Base-by-base conservation (phyloP, 805 yeast species). In the Lipomyces anomalus region DNA sequence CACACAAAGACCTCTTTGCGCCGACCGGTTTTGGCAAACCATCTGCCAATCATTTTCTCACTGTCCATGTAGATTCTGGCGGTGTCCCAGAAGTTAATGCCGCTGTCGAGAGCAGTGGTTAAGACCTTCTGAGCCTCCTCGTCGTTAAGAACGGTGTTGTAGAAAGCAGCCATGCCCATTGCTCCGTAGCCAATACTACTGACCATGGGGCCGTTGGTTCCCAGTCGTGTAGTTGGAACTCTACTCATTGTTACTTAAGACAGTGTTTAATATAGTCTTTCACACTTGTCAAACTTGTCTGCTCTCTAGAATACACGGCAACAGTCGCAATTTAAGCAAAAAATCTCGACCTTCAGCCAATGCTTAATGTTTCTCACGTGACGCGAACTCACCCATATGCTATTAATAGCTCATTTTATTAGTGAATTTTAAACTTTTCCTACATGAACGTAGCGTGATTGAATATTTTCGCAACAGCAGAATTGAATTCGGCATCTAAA, bases 1-100 rank as follows among this genome's bases (percentile, higher is more conserved):
- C 79, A 73, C 42, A 83, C 60, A 9, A 77, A 65, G 39, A 78
- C 74, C 47, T 79, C 67, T 38, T 72, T 60, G 48, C 78, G 70
- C 38, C 65, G 63, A n/a, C 45, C 45, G 18, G 45, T 35, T 22
- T 36, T 28, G 23, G 20, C 29, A 40, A 42, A 35, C 42, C 42
- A 35, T 21, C 32, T 23, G 23, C 45, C 45, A 20, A 42, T 35
- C 24, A 38, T 21, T 16, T 42, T 35, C 23, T 42, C 45, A 35
- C 36, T 42, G n/a, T 32, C 23, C 7, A 26, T 26, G 30, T 26
- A 26, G 30, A 33, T 22, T 9, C 18, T 9, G 21, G 40, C 18
- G 26, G 42, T 42, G 22, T 42, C 45, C 42, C 42, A 35, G 22
- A 35, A 35, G 16, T 39, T 35, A 20, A 33, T 23, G 34, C 45